Evolutionary conservation across 257 asterid genomes (phyloP).

Genomic region (Ehretia macrophylla): DNA sequence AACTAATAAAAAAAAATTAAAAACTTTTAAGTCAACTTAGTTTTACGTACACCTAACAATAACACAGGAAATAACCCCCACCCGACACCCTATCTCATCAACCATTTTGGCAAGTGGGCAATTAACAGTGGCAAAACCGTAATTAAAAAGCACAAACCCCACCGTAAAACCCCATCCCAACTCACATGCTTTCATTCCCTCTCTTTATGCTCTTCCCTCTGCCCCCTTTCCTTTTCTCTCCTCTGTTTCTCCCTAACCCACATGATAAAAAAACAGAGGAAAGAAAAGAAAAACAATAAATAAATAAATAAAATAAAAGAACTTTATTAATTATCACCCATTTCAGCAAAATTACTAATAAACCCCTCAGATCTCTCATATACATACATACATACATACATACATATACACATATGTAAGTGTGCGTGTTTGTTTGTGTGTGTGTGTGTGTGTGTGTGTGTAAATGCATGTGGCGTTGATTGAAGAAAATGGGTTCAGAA

Average conservation of each 20-base stretch:
- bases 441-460: conserved; percentile 15
- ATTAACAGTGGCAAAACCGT: too few relatives aligned
- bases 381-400: too few relatives aligned
- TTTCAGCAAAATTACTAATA: conserved; percentile 28
- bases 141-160: neutral
- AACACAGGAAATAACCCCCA: conserved; percentile 7
- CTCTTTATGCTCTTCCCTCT: neutral
- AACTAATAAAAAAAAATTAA: too few relatives aligned
- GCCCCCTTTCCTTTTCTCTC: neutral
- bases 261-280: neutral
- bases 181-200: neutral
- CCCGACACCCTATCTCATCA: neutral
- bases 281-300: neutral
- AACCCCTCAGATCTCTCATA: conserved; percentile 36
- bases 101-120: too few relatives aligned
- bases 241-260: neutral
- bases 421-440: conserved; percentile 11
- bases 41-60: too few relatives aligned
- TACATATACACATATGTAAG: conserved; percentile 43
- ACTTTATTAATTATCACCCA: neutral
- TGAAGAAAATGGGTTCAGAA: conserved; percentile 56
- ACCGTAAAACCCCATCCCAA: conserved; percentile 6
- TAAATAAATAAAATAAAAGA: conserved; percentile 4
- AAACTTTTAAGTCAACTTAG: too few relatives aligned
- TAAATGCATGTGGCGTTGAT: neutral